Evolutionary conservation across 2,329 filamentous ascomycete species (phyloP).

Genomic region (Aspergillus neoniger): DNA sequence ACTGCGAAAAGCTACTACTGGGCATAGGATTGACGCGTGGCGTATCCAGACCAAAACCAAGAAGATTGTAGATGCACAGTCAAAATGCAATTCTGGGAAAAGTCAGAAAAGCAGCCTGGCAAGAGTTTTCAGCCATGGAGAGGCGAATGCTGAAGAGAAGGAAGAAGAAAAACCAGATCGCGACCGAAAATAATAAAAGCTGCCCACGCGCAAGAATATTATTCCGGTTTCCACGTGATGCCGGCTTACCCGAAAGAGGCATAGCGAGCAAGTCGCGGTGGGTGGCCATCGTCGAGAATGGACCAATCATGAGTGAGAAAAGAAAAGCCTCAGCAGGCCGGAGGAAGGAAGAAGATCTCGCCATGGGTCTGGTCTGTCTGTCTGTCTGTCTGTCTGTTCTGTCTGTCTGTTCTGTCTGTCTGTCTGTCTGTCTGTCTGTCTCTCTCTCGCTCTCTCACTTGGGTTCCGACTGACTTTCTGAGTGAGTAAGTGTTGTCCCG

Average conservation of each 20-base stretch:
- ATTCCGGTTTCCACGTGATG: not conserved
- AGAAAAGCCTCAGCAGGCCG: conserved; percentile 18
- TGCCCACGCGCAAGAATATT: not conserved
- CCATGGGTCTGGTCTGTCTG: not conserved
- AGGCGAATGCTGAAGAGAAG: not conserved
- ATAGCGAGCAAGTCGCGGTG: conserved; percentile 1
- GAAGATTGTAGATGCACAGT: not conserved
- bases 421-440: not conserved
- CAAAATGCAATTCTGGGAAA: not conserved
- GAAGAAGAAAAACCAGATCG: not conserved
- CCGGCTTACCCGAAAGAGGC: not conserved
- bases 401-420: not conserved
- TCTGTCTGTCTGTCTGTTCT: too few relatives aligned
- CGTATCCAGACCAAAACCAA: not conserved
- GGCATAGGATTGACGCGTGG: not conserved
- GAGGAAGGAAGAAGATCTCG: not conserved
- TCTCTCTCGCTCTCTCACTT: conserved; percentile 10
- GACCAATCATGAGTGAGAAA: not conserved
- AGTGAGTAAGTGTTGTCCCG: too few relatives aligned
- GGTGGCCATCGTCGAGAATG: not conserved
- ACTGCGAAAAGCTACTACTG: not conserved
- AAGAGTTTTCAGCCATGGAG: not conserved
- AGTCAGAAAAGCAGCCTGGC: not conserved
- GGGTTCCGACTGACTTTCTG: too few relatives aligned
- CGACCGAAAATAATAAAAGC: conserved; percentile 4